Evolutionary conservation across 352 stramenopile genomes (phyloP), one percentile per base, ranked within the genome.

Genomic region (Globisporangium okanoganense): DNA sequence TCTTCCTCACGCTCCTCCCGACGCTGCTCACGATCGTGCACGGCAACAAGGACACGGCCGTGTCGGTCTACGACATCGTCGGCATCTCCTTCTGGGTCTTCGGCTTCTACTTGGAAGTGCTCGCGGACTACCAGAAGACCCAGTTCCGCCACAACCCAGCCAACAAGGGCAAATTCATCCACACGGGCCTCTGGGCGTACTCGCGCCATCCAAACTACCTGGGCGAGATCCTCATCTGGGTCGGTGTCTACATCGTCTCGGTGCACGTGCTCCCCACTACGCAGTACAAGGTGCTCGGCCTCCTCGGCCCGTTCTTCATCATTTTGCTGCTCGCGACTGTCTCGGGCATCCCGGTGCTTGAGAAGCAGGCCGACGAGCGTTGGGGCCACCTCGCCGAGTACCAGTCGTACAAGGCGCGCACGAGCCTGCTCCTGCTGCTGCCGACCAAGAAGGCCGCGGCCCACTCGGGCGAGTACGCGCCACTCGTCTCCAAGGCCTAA

Each of bases 131-230:
- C 35, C 87, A 96, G 69, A 96, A 96, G 79, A 88, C 72, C 22
- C 67, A 76, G 59, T 96, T 95, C 67, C 79, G 78, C 18, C 70
- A 57, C 24, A 72, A 91, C 60, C 31, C 70, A 40, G 47, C 59
- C 55, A 93, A 94, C 61, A 79, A 92, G 56, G 78, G 71, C 53
- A 76, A 85, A 63, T 96, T 95, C 61, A 96, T 96, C 53, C 74
- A 76, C 16, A 68, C 61, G 1, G 88, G 89, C 0, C 70, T 97
- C 3, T 97, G 89, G 89, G 61, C 66, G 52, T 96, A 92, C 61
- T 94, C 76, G 62, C 83, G 90, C 25, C 92, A 98, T 80, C 92
- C 92, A 3, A 97, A 97, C 68, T 97, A 97, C 72, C 82, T 93
- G 31, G 90, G 88, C 24, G 92, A 98, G 76, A 92, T 97, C 52